Evolutionary conservation across 1,139 yeast species (phyloP), one percentile per base, ranked within the genome.

Genomic region (Suhomyces choctaworum): DNA sequence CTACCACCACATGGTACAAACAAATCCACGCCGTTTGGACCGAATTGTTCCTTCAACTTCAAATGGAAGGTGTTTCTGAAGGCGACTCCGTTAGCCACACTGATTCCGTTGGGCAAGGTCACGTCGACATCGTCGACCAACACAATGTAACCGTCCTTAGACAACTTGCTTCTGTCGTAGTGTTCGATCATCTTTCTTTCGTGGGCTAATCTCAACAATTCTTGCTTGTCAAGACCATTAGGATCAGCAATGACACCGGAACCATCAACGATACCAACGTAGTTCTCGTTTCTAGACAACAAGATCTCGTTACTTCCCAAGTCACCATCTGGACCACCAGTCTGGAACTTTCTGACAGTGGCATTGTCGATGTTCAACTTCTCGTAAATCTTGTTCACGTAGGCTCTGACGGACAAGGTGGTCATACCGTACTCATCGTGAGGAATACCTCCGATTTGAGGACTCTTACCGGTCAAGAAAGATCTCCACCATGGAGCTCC

Each of bases 401-500:
- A 92, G 36, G 96, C 87, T 55, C 98, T 81, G 32, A 92, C 97
- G 32, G 96, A 87, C 48, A 90, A 70, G 8, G 97, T 82, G 7
- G 98, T 92, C 98, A 92, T 92, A 60, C 98, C 98, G 60, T 89
- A 92, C 55, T 80, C 94, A 62, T 92, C 98, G 62, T 92, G 98
- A 39, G 98, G 98, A 58, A 92, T 92, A 60, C 98, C 98, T 57
- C 98, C 98, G 42, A 92, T 67, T 39, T 77, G 69, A 41, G 96
- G 96, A 31, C 90, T 78, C 70, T 92, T 92, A 50, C 98, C 98
- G 28, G 98, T 92, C 64, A 92, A 83, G 73, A 92, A 92, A 2
- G 97, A 92, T 66, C 89, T 90, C 98, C 98, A 92, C 96, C 96
- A 89, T 44, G 96, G 92, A 32, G 97, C 96, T 45, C 96, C 96